phyloP scores from a whole-genome alignment of 306 rosid species.

The Quercus gilva region DNA sequence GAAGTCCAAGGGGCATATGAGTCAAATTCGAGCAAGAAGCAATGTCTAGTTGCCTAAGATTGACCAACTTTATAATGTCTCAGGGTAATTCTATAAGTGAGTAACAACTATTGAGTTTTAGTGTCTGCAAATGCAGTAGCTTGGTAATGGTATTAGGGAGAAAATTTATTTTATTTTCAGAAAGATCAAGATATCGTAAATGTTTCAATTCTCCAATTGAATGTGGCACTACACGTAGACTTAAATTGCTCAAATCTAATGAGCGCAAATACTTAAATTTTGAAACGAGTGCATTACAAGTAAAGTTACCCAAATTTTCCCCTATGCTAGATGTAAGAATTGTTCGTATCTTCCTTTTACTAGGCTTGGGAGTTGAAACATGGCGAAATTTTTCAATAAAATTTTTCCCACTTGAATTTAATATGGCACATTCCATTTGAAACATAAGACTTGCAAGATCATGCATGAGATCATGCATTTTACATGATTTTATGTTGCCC shows the following conservation, averaged over 20 bases:
- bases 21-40: background rate
- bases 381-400: conserved; percentile 5
- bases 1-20: background rate
- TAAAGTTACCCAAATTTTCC: background rate
- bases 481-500: conserved; percentile 17
- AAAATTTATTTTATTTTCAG: background rate
- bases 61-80: conserved; percentile 6
- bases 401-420: background rate
- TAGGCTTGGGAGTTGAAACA: background rate
- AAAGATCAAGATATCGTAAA: background rate
- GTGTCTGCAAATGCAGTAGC: conserved; percentile 7
- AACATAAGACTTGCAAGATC: conserved; percentile 22
- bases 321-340: background rate
- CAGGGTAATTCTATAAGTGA: conserved; percentile 8
- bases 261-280: background rate
- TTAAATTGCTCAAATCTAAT: conserved; percentile 19
- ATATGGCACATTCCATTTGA: background rate
- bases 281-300: background rate
- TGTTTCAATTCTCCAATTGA: conserved; percentile 18
- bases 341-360: conserved; percentile 5
- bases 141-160: conserved; percentile 23
- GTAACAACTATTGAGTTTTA: conserved; percentile 12
- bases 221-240: background rate
- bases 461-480: conserved; percentile 23
- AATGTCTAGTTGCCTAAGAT: background rate